phyloP scores from a whole-genome alignment of 1,284 basidiomycete genomes.

The Apiotrichum laibachii region DNA sequence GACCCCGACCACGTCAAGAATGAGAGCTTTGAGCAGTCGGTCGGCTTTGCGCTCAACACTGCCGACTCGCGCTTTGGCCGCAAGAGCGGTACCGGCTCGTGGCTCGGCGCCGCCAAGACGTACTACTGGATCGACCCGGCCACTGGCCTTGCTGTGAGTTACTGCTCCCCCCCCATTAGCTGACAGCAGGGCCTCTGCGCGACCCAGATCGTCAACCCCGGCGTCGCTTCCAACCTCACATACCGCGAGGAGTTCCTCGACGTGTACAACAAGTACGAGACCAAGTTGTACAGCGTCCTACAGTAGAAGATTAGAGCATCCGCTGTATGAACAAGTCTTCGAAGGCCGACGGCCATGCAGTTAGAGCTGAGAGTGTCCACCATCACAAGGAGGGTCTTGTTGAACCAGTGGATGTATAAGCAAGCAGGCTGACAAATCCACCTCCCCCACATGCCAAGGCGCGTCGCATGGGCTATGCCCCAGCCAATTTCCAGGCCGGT shows the following conservation, averaged over 20 bases:
- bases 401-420: too few relatives aligned
- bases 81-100: slow-evolving; percentile 24
- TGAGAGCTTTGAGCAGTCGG: slow-evolving; percentile 14
- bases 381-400: too few relatives aligned
- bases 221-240: not conserved
- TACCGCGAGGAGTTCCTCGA: slow-evolving; percentile 25
- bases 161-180: not conserved
- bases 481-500: too few relatives aligned
- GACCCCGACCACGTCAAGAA: slow-evolving; percentile 18
- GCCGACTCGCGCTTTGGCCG: slow-evolving; percentile 19
- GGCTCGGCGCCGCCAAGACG: slow-evolving; percentile 29
- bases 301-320: slow-evolving; percentile 8
- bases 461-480: too few relatives aligned
- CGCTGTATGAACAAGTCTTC: too few relatives aligned
- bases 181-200: slow-evolving; percentile 24
- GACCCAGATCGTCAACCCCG: slow-evolving; percentile 25
- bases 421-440: too few relatives aligned
- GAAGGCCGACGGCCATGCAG: too few relatives aligned
- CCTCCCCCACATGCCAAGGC: too few relatives aligned
- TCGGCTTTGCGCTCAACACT: slow-evolving; percentile 17
- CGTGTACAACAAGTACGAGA: slow-evolving; percentile 36
- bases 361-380: too few relatives aligned
- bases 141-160: slow-evolving; percentile 25
- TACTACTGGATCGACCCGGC: slow-evolving; percentile 30
- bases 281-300: slow-evolving; percentile 33